Conservation (phyloP, 2,329 filamentous ascomycete species). For the Cordyceps pruinosa region DNA sequence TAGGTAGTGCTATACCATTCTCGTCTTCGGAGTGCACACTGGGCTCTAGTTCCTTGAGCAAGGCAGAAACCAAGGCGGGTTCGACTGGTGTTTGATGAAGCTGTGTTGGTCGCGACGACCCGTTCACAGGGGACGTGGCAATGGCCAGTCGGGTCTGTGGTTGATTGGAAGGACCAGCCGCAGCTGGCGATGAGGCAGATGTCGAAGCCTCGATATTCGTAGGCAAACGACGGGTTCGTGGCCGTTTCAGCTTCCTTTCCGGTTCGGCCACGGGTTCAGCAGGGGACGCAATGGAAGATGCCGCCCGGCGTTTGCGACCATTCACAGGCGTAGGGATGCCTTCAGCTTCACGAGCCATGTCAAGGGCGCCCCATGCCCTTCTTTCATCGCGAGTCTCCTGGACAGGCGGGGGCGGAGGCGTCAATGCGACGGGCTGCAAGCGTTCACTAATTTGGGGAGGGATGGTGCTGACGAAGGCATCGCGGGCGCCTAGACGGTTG, state of each 20-base stretch:
- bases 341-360: constrained; percentile 69
- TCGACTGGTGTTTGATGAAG: constrained; percentile 32
- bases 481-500: constrained; percentile 66
- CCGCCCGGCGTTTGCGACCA: constrained; percentile 65
- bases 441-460: constrained; percentile 54
- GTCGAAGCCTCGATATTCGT: constrained; percentile 40
- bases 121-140: constrained; percentile 10
- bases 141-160: constrained; percentile 9
- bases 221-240: constrained; percentile 64
- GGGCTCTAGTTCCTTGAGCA: constrained; percentile 81
- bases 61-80: constrained; percentile 77
- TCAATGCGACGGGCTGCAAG: constrained; percentile 38
- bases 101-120: not conserved
- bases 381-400: constrained; percentile 73
- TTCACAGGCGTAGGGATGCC: constrained; percentile 38
- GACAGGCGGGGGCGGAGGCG: constrained; percentile 33
- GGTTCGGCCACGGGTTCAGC: constrained; percentile 61
- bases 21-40: constrained; percentile 54
- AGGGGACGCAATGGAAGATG: constrained; percentile 65
- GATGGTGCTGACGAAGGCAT: constrained; percentile 61
- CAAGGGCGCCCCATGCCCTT: constrained; percentile 83
- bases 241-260: constrained; percentile 80
- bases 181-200: constrained; percentile 29
- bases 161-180: constrained; percentile 19
- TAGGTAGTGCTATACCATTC: constrained; percentile 20